These are phyloP conservation scores for Thalassiosira delicatula DNA, from an alignment of 352 stramenopile genomes.

Conservation along the genomic window DNA sequence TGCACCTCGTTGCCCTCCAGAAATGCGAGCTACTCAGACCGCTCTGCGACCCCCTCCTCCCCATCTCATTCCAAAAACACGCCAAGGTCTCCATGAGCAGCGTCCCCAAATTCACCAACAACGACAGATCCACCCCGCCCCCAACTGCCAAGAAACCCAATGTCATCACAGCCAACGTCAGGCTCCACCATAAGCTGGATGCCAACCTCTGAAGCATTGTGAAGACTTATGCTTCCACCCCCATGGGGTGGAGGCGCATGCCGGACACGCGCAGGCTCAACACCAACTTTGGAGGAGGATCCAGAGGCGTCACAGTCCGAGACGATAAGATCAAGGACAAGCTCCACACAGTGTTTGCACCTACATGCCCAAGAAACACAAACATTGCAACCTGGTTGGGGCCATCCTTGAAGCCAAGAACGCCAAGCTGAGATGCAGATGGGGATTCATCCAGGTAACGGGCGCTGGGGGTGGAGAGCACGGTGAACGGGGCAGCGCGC, in stretches of 20 bases:
- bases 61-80: conserved; percentile 47
- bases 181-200: conserved; percentile 69
- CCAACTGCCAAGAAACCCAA: conserved; percentile 36
- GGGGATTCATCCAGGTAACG: conserved; percentile 46
- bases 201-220: conserved; percentile 68
- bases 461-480: conserved; percentile 38
- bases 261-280: conserved; percentile 48
- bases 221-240: conserved; percentile 68
- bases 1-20: conserved; percentile 42
- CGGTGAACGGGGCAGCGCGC: conserved; percentile 48
- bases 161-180: conserved; percentile 62
- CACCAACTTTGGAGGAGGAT: conserved; percentile 70
- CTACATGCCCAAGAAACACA: conserved; percentile 79
- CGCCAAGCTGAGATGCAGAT: conserved; percentile 40
- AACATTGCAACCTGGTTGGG: conserved; percentile 76
- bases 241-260: conserved; percentile 55
- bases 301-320: conserved; percentile 46
- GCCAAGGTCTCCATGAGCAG: conserved; percentile 32
- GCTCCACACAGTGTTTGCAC: conserved; percentile 76
- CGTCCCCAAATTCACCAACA: too few species aligned
- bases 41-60: conserved; percentile 74
- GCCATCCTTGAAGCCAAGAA: conserved; percentile 66
- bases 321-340: conserved; percentile 47
- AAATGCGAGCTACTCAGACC: conserved; percentile 69
- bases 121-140: conserved; percentile 15